These are phyloP conservation scores for Kitagawia praeruptora DNA, from an alignment of 129 eudicot genomes.

Conservation along the genomic window DNA sequence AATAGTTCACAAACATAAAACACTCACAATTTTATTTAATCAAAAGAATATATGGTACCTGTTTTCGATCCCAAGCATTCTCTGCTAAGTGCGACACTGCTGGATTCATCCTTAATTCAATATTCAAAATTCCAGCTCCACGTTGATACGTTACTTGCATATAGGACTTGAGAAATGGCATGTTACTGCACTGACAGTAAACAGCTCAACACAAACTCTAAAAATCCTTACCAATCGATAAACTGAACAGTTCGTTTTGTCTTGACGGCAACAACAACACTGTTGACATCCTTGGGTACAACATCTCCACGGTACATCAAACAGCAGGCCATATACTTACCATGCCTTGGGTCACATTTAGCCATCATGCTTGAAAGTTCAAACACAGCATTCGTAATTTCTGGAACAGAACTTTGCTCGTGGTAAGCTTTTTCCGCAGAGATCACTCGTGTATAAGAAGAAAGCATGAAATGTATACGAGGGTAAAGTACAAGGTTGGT, in stretches of 20 bases:
- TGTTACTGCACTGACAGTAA: neutral
- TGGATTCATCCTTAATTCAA: no score
- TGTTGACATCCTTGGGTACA: conserved; percentile 77
- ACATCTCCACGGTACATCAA: conserved; percentile 89
- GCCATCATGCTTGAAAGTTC: conserved; percentile 89
- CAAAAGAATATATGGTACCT: no score
- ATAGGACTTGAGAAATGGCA: neutral
- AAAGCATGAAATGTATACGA: conserved; percentile 82
- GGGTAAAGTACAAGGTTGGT: conserved; percentile 85
- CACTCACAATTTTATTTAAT: no score
- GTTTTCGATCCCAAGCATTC: no score
- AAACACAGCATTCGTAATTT: conserved; percentile 70
- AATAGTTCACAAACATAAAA: no score
- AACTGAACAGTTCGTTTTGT: conserved; percentile 70
- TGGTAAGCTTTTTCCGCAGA: conserved; percentile 75
- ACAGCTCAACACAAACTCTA: neutral
- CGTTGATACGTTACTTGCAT: neutral
- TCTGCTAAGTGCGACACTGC: no score
- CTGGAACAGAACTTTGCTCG: conserved; percentile 67
- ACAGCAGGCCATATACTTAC: conserved; percentile 82
- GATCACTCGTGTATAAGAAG: conserved; percentile 77
- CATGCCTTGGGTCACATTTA: conserved; percentile 84
- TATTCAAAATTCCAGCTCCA: no score
- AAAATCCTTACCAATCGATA: conserved; percentile 59
- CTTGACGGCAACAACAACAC: conserved; percentile 65